Conservation (phyloP, 371 early-diverging fungal genomes). For the Nematocida sp. region DNA sequence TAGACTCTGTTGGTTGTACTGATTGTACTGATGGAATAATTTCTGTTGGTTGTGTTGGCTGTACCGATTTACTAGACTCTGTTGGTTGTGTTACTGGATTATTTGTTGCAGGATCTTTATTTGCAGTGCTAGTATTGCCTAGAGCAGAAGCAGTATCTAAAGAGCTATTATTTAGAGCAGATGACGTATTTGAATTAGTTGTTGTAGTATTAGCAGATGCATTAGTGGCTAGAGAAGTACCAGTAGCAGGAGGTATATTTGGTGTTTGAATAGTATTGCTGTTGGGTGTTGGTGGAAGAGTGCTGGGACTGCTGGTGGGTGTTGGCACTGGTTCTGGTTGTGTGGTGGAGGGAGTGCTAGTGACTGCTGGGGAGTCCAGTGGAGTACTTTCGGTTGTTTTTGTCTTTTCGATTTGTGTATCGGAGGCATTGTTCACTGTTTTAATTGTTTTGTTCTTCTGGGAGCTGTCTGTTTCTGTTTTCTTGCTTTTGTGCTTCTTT, state of each 20-base stretch:
- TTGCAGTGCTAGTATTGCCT: neutral
- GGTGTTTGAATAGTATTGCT: neutral
- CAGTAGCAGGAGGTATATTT: neutral
- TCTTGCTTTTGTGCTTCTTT: neutral
- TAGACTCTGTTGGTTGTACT: no score
- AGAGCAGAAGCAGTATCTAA: no score
- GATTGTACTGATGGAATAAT: no score
- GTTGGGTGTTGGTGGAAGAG: neutral
- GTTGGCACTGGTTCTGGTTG: neutral
- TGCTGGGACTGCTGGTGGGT: no score
- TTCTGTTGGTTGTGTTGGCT: no score
- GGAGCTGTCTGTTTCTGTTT: neutral
- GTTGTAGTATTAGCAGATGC: neutral
- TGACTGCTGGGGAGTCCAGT: neutral
- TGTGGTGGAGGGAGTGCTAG: neutral
- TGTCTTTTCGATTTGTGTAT: neutral
- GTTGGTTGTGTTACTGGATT: no score
- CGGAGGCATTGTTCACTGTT: neutral
- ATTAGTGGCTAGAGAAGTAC: neutral
- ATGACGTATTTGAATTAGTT: no score
- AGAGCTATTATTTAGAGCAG: no score
- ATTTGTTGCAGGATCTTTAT: neutral
- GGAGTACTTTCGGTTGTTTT: neutral
- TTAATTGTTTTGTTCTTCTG: conserved; percentile 9
- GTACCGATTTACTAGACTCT: no score